Conservation (phyloP, 352 stramenopile genomes). For the Elongisporangium anandrum region DNA sequence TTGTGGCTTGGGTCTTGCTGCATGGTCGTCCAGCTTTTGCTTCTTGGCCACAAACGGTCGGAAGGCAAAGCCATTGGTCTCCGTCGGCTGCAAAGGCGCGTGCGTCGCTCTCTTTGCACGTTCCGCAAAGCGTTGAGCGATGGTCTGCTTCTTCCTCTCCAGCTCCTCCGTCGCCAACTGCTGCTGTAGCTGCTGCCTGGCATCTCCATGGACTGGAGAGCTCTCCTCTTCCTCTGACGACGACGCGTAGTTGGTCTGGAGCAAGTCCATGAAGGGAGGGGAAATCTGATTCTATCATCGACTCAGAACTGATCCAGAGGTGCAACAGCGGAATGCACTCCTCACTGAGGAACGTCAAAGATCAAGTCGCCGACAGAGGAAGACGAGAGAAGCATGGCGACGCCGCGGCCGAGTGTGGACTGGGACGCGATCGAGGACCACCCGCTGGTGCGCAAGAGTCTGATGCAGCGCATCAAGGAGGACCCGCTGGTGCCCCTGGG, state of each 20-base stretch:
- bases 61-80: neutral
- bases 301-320: neutral
- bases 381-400: neutral
- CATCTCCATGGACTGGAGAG: neutral
- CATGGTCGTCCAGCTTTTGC: neutral
- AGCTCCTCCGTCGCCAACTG: neutral
- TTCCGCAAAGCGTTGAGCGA: neutral
- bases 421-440: neutral
- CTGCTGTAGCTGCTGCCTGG: neutral
- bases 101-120: neutral
- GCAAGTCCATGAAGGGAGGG: neutral
- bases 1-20: neutral
- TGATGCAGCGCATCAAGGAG: slow-evolving; percentile 61
- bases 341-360: neutral
- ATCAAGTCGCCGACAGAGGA: neutral
- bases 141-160: neutral
- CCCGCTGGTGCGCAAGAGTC: slow-evolving; percentile 34
- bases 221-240: neutral
- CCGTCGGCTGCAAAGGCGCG: neutral
- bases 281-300: too few relatives aligned
- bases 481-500: slow-evolving; percentile 76
- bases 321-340: neutral
- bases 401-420: neutral
- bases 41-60: neutral
- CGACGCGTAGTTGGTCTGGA: neutral